These are phyloP conservation scores for Nicotiana benthamiana DNA, from an alignment of 257 asterid genomes.

Conservation along the genomic window DNA sequence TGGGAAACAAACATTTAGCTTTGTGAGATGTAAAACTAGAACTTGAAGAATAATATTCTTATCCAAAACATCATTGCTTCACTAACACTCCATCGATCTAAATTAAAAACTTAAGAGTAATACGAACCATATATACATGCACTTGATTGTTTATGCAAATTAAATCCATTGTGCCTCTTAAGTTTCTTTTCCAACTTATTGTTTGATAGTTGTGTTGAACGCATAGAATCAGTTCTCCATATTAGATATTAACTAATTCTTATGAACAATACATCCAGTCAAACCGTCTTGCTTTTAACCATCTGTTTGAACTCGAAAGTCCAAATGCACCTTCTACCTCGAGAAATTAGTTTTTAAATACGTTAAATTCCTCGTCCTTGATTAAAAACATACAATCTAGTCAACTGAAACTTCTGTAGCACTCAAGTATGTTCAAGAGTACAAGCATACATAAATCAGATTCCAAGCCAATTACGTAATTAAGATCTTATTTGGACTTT, in stretches of 20 bases:
- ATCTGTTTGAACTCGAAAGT: not conserved
- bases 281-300: not conserved
- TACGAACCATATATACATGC: not conserved
- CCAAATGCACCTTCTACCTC: not conserved
- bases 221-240: not conserved
- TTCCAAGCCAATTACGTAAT: not conserved
- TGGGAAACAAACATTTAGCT: no score
- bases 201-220: not conserved
- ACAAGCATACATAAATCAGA: not conserved
- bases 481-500: not conserved
- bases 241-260: not conserved
- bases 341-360: not conserved
- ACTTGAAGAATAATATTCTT: no score
- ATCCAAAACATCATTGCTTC: not conserved
- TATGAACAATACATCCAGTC: not conserved
- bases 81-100: not conserved
- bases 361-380: not conserved
- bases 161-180: not conserved
- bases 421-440: not conserved
- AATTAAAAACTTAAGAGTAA: not conserved
- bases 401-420: not conserved
- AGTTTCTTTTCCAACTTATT: not conserved
- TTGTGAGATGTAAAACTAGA: no score
- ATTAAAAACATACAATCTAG: not conserved
- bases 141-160: not conserved